Conservation (phyloP, 2,329 filamentous ascomycete species). For the Alternaria gansuensis region DNA sequence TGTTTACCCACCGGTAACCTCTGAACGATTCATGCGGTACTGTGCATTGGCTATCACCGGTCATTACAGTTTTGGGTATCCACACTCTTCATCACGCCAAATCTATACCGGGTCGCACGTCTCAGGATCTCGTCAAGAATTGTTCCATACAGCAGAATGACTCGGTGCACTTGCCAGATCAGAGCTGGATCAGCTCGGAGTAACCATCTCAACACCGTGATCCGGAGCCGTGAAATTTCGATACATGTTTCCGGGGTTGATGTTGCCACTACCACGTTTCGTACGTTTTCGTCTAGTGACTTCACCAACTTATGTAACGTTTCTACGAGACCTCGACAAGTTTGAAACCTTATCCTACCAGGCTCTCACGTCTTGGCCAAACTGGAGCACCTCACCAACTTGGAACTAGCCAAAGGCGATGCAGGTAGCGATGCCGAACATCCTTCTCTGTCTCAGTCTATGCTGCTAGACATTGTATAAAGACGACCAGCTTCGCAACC, state of each 20-base stretch:
- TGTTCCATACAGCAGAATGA: background rate
- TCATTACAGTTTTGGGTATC: background rate
- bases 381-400: constrained; percentile 31
- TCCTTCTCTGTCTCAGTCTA: background rate
- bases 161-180: constrained; percentile 13
- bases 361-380: constrained; percentile 46
- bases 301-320: constrained; percentile 21
- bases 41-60: background rate
- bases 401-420: constrained; percentile 24
- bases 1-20: constrained; percentile 5
- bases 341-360: constrained; percentile 30
- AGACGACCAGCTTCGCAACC: constrained; percentile 28
- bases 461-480: constrained; percentile 39
- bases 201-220: constrained; percentile 11
- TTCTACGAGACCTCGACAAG: constrained; percentile 25
- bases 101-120: background rate
- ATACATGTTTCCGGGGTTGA: constrained; percentile 28
- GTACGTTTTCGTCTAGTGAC: constrained; percentile 18
- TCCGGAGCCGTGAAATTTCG: constrained; percentile 29
- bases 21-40: background rate
- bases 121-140: background rate
- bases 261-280: constrained; percentile 42
- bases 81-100: background rate
- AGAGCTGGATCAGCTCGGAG: background rate
- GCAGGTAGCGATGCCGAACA: constrained; percentile 13